Evolutionary conservation across 805 yeast species (phyloP), one percentile per base, ranked within the genome.

Genomic region (Lipomyces sp.): DNA sequence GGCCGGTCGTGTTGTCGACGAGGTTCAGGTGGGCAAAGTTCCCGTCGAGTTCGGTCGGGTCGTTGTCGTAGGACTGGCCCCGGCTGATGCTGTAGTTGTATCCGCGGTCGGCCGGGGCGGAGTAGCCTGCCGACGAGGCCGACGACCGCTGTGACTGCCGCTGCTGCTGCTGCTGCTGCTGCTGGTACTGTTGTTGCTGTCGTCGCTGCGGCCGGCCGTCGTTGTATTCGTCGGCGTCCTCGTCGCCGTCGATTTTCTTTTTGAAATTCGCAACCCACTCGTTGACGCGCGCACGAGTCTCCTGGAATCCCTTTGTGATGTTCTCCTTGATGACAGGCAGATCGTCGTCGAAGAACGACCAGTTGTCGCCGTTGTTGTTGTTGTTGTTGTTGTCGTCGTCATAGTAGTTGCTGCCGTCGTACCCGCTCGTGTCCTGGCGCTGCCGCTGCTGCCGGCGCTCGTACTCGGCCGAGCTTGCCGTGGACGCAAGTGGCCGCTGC

Each of bases 181-280:
- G n/a, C n/a, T n/a, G n/a, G n/a, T n/a, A n/a, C n/a, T n/a, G n/a
- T n/a, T n/a, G n/a, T n/a, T n/a, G n/a, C n/a, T n/a, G n/a, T n/a
- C n/a, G n/a, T n/a, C n/a, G n/a, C n/a, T n/a, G n/a, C n/a, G n/a
- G 23, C 16, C 36, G 18, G 13, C 40, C 43, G 28, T 33, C 21
- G 33, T 45, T 45, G 47, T 51, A 46, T n/a, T 37, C 47, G 13
- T 10, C 16, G 36, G 32, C 55, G 11, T 52, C 58, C 31, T 45
- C 53, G 26, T 65, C 69, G 37, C 77, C 73, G 13, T 75, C 76
- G 8, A 66, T 55, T 61, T 74, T 77, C 70, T 80, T 81, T 29
- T 82, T 76, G 50, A 86, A 63, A 14, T 82, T 86, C 53, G 79
- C 79, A 43, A 86, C 80, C 95, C 96, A 89, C 14, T 81, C 77